Conservation (phyloP, 2,329 filamentous ascomycete species). For the Cercospora nicotianae region DNA sequence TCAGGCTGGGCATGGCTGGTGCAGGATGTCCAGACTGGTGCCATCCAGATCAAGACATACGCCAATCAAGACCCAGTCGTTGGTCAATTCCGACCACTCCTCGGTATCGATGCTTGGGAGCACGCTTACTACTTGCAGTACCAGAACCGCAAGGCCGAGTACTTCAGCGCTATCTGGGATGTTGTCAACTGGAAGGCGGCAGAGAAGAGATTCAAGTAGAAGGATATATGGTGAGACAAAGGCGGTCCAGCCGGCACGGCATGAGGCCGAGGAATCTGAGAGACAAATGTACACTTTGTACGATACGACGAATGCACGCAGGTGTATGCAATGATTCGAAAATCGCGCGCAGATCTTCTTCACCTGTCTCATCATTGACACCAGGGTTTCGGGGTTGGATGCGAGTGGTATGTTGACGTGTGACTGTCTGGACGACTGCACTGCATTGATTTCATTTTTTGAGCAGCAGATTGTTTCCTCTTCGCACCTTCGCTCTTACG, state of each 20-base stretch:
- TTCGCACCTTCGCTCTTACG: background rate
- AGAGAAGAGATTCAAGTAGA: conserved; percentile 40
- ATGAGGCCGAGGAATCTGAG: background rate
- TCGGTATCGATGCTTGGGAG: conserved; percentile 95
- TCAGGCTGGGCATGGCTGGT: conserved; percentile 80
- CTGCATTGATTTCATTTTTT: background rate
- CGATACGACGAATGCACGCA: background rate
- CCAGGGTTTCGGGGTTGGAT: background rate
- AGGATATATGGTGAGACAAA: background rate
- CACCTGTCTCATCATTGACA: background rate
- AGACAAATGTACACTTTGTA: conserved; percentile 6
- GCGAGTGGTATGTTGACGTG: background rate
- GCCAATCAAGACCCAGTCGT: conserved; percentile 88
- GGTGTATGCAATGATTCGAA: background rate
- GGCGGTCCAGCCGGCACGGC: background rate
- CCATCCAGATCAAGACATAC: conserved; percentile 72
- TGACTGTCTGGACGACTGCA: background rate
- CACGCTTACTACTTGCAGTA: conserved; percentile 96
- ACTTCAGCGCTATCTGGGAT: conserved; percentile 91
- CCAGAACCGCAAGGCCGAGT: conserved; percentile 95
- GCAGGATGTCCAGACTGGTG: conserved; percentile 61
- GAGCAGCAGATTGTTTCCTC: background rate
- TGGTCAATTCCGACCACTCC: conserved; percentile 75
- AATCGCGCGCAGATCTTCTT: background rate
- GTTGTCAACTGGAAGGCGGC: conserved; percentile 95